Conservation (phyloP, 345 rosid species). For the Gossypium rotundifolium region DNA sequence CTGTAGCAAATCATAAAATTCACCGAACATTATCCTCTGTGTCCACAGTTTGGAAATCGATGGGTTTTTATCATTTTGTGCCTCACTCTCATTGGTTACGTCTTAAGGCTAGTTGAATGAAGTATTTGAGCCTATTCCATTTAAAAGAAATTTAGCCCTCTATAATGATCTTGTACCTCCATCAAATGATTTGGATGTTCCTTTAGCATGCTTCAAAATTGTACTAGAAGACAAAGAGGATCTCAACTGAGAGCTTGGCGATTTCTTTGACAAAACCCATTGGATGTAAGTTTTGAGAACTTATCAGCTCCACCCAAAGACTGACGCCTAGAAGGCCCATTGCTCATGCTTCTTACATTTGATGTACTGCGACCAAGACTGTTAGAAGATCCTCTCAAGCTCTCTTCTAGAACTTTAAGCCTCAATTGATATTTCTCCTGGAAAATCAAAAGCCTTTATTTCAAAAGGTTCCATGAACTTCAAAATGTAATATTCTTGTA, state of each 20-base stretch:
- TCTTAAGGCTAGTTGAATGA: slow-evolving; percentile 70
- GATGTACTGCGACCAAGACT: slow-evolving; percentile 41
- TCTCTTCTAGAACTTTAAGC: slow-evolving; percentile 87
- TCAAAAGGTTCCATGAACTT: no score
- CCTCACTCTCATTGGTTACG: slow-evolving; percentile 43
- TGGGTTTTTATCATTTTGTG: slow-evolving; percentile 43
- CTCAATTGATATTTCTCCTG: slow-evolving; percentile 89
- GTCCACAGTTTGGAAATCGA: slow-evolving; percentile 42
- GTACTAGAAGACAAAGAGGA: slow-evolving; percentile 56
- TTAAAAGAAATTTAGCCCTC: slow-evolving; percentile 60
- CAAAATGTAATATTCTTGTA: no score
- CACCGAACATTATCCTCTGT: slow-evolving; percentile 67
- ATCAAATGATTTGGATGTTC: slow-evolving; percentile 92
- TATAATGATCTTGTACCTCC: slow-evolving; percentile 84
- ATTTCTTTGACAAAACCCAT: slow-evolving; percentile 69
- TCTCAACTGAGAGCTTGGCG: slow-evolving; percentile 54
- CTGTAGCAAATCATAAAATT: slow-evolving; percentile 81
- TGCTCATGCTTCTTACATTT: no score
- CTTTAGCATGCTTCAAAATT: slow-evolving; percentile 88
- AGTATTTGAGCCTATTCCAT: slow-evolving; percentile 48
- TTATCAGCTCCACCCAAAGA: slow-evolving; percentile 87
- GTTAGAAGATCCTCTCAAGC: slow-evolving; percentile 67
- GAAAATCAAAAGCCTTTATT: slow-evolving; percentile 14
- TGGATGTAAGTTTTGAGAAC: slow-evolving; percentile 56
- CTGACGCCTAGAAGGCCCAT: slow-evolving; percentile 89